Base-by-base conservation (phyloP, 106 monocot genomes). In the Narthecium ossifragum region DNA sequence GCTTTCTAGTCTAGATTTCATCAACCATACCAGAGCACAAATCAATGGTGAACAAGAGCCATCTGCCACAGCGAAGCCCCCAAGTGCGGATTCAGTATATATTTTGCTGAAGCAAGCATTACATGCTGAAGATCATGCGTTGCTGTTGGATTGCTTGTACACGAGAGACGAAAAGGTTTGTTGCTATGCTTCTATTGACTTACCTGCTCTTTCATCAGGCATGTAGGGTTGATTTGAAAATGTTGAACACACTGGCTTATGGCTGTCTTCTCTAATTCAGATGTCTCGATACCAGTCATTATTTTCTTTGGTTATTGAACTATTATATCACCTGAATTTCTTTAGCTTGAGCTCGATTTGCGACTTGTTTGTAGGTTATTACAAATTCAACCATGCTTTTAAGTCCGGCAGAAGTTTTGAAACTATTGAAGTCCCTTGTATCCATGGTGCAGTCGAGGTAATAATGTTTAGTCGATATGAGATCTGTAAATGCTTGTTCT, bases 51-150 rank as follows among this genome's bases (percentile, higher is more conserved):
- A 56, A 39, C 24, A 68, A 25, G 73, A 70, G 6, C n/a, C 64
- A 32, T 32, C 66, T 70, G 17, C 51, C 6, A 55, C 63, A 14
- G 21, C 68, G 20, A 63, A 46, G 63, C 72, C 69, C 12, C 98
- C 98, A 24, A 85, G 84, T 70, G 98, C 87, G 59, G 98, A 98
- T 80, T 98, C 98, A 43, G 73, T 91, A 26, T 76, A 98, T 57
- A 40, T 87, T 50, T 63, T 90, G 81, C 72, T 98, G 45, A 91
- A 84, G 69, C 98, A 98, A 70, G 98, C 98, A 24, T 61, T 98
- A 40, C 81, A 77, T 80, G 87, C 87, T 20, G 87, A 98, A 25
- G 98, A 98, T 73, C 78, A 79, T 51, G 52, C 81, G 12, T 70
- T 88, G 46, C 46, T 98, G 29, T 56, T 85, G 47, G 69, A 85